Base-by-base conservation (phyloP, 2,329 filamentous ascomycete genomes). In the Pezicula carpinea region DNA sequence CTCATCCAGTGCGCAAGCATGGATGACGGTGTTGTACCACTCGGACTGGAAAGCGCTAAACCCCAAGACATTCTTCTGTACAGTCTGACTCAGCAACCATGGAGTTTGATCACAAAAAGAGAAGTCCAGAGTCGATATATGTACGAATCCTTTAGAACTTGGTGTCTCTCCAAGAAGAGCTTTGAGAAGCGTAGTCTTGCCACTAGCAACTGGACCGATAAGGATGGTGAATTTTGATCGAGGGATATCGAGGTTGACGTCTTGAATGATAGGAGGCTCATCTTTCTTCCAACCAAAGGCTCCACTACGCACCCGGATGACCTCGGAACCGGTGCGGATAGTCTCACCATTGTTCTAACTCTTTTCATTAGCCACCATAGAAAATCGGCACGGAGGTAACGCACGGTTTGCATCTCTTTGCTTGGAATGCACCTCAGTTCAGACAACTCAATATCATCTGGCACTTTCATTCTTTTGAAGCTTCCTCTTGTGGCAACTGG, bases 71-170 rank as follows among this genome's bases (percentile, higher is more conserved):
- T 69, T 69, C 0, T 67, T 53, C 5, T 60, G 57, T 19, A 73
- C 56, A 0, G 65, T 65, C 2, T 54, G 60, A 46, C 73, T 73
- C 4, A 62, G 59, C 3, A 73, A 60, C 69, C 70, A 74, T 0
- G 70, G 66, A 0, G 57, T 59, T 46, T 74, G 71, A 38, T 67
- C 64, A 45, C 69, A 72, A 49, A 69, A 73, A 1, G 65, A 68
- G 4, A 67, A 26, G 10, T 47, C 26, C 2, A 26, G 19, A 7
- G 44, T 13, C 55, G 52, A 39, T 23, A 49, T 32, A 29, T 44
- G 39, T 15, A 49, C 39, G 11, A 49, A 49, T n/a, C 47, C 47
- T 26, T 46, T 46, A 3, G 43, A 45, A 18, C 43, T 49, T 10
- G 39, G 35, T 5, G 47, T 54, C 39, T 51, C 52, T 11, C 54